Conservation (phyloP, 352 stramenopile species). For the Globisporangium takayamanum region DNA sequence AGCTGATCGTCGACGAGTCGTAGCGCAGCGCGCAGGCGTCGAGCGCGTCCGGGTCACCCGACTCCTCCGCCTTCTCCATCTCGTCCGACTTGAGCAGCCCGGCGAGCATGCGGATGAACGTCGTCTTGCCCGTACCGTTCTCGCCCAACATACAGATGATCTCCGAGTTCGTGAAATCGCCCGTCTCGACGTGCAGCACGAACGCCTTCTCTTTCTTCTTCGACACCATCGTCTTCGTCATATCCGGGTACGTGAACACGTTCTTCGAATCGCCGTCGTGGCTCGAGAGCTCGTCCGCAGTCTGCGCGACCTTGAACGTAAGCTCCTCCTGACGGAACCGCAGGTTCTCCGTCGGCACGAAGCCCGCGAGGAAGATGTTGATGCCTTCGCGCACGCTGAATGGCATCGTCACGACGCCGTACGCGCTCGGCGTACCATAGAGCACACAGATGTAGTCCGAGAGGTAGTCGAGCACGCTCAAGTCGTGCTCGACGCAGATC, state of each 20-base stretch:
- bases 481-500: conserved; percentile 99
- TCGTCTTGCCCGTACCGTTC: conserved; percentile 99
- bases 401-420: conserved; percentile 99
- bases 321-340: conserved; percentile 98
- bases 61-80: conserved; percentile 81
- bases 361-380: conserved; percentile 99
- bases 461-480: conserved; percentile 99
- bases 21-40: conserved; percentile 76
- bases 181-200: conserved; percentile 96
- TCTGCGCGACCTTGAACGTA: conserved; percentile 98
- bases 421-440: conserved; percentile 96
- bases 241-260: conserved; percentile 95
- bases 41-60: conserved; percentile 62
- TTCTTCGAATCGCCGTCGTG: conserved; percentile 87
- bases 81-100: conserved; percentile 98
- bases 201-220: conserved; percentile 94
- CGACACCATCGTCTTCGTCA: conserved; percentile 98
- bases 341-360: conserved; percentile 99
- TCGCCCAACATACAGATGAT: conserved; percentile 99
- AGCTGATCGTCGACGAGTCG: conserved; percentile 86
- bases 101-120: conserved; percentile 99
- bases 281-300: conserved; percentile 77
- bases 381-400: conserved; percentile 99
- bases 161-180: conserved; percentile 98
- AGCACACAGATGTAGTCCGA: conserved; percentile 99